Percentiles rank a stretch among this genome's conserved stretches.
phyloP scores from a whole-genome alignment of 345 rosid genomes.

The Pugionium dolabratum region DNA sequence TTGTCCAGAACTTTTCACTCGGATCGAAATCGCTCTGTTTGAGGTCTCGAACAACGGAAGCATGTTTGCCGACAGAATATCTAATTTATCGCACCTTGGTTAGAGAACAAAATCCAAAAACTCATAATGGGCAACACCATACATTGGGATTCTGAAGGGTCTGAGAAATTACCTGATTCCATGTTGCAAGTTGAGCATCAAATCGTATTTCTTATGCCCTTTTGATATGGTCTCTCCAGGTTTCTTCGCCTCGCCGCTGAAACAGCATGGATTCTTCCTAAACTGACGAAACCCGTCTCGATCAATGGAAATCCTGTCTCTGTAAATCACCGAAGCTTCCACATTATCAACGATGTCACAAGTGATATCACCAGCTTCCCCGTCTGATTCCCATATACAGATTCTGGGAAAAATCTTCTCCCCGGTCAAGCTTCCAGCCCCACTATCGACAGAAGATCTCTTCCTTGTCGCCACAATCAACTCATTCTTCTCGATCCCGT shows the following conservation, averaged over 20 bases:
- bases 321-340: constrained; percentile 64
- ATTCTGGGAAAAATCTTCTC: constrained; percentile 75
- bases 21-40: constrained; percentile 86
- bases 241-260: constrained; percentile 74
- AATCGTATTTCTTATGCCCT: constrained; percentile 68
- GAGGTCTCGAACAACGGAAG: constrained; percentile 54
- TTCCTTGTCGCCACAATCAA: constrained; percentile 39
- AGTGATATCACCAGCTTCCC: no score
- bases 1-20: constrained; percentile 94
- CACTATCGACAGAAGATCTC: constrained; percentile 49
- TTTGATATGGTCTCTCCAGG: constrained; percentile 88
- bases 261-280: constrained; percentile 70
- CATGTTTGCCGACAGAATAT: constrained; percentile 82
- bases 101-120: constrained; percentile 10
- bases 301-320: no score
- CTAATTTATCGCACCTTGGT: constrained; percentile 39
- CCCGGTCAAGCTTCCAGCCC: constrained; percentile 53
- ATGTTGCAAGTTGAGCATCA: constrained; percentile 46
- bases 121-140: background rate
- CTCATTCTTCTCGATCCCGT: constrained; percentile 45
- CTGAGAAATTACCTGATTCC: constrained; percentile 67
- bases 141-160: background rate
- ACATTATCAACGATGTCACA: constrained; percentile 54
- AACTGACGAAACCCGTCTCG: constrained; percentile 45
- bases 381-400: no score